Conservation (phyloP, 768 basidiomycete genomes). For the Tulasnella sp. region DNA sequence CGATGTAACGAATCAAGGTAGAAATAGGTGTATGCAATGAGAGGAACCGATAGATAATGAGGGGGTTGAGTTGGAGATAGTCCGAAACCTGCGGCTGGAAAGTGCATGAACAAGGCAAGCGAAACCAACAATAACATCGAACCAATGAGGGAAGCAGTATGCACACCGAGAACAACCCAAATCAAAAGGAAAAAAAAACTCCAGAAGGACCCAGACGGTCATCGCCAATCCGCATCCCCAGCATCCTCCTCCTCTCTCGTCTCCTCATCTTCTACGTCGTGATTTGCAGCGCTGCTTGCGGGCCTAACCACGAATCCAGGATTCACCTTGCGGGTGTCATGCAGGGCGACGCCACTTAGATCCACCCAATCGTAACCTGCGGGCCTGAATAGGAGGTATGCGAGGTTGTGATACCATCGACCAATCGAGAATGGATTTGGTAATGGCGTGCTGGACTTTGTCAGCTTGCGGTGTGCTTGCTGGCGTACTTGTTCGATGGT, state of each 20-base stretch:
- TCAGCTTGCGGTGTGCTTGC: slow-evolving; percentile 63
- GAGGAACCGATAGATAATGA: no score
- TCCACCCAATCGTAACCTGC: slow-evolving; percentile 73
- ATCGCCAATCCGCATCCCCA: slow-evolving; percentile 17
- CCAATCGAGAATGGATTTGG: slow-evolving; percentile 84
- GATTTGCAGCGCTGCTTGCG: neutral
- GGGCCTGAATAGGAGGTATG: slow-evolving; percentile 71
- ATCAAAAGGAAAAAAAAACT: neutral
- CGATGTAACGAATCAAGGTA: no score
- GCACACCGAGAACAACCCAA: neutral
- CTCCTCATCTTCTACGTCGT: slow-evolving; percentile 25
- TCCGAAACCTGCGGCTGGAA: no score
- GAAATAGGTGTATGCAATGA: no score
- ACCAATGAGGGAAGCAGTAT: no score
- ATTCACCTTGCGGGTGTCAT: slow-evolving; percentile 50
- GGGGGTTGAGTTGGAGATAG: no score
- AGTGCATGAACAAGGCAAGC: no score
- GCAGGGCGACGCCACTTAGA: slow-evolving; percentile 45
- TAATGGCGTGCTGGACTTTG: slow-evolving; percentile 40
- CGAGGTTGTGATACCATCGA: slow-evolving; percentile 60
- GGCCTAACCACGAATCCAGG: slow-evolving; percentile 4
- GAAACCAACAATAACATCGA: no score
- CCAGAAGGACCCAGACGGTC: neutral
- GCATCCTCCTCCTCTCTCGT: slow-evolving; percentile 24
- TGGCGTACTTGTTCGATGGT: slow-evolving; percentile 97